phyloP scores from a whole-genome alignment of 2,329 filamentous ascomycete species.

The Aspergillus fijiensis region DNA sequence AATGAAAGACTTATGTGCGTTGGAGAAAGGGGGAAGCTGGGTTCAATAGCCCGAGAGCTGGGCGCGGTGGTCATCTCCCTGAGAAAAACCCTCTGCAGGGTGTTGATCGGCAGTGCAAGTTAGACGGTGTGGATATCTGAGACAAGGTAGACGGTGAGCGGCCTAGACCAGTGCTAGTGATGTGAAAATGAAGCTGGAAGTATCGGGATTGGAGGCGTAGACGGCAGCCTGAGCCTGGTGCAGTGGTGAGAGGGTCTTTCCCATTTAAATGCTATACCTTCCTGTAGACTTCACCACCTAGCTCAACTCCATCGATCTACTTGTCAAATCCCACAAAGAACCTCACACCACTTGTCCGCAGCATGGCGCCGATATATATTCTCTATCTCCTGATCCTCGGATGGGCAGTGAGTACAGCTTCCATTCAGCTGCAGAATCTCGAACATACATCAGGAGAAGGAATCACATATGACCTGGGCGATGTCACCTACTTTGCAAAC shows the following conservation, averaged over 20 bases:
- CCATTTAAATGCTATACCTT: background rate
- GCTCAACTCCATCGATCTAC: no score
- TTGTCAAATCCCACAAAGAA: no score
- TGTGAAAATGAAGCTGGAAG: background rate
- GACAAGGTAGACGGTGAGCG: background rate
- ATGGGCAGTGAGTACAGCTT: background rate
- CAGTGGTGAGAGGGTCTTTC: background rate
- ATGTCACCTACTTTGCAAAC: conserved; percentile 12
- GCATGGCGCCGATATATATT: background rate
- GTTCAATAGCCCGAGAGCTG: background rate
- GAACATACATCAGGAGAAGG: background rate
- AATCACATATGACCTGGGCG: conserved; percentile 4
- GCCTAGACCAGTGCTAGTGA: background rate
- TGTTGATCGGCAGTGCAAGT: background rate
- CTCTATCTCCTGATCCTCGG: background rate
- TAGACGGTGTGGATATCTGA: background rate
- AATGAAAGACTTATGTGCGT: no score
- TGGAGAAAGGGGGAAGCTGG: background rate
- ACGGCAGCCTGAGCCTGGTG: background rate
- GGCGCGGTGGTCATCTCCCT: background rate
- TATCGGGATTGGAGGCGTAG: background rate
- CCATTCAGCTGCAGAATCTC: background rate
- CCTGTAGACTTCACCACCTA: background rate
- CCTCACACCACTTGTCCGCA: background rate
- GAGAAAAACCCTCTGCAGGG: background rate